Conservation (phyloP, 208 protist species). For the Leishmania turanica region DNA sequence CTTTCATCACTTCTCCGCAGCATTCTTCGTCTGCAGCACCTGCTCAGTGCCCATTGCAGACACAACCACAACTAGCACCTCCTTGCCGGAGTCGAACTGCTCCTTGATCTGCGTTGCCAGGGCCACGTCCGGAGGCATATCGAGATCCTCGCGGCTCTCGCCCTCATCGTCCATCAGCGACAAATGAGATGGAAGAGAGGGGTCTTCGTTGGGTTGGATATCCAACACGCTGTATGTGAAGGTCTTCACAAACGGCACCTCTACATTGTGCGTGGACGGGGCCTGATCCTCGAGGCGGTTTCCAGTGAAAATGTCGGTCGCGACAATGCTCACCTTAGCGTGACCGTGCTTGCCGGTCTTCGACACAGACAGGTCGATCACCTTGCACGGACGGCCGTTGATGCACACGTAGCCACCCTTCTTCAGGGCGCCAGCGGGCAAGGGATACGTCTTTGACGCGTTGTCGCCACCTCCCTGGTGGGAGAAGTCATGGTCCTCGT, state of each 20-base stretch:
- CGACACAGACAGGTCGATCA: slow-evolving; percentile 98
- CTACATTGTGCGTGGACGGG: slow-evolving; percentile 97
- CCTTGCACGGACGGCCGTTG: slow-evolving; percentile 95
- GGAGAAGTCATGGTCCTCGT: slow-evolving; percentile 78
- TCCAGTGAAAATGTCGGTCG: slow-evolving; percentile 98
- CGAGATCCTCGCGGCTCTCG: slow-evolving; percentile 95
- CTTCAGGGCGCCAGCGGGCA: slow-evolving; percentile 88
- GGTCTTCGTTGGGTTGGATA: slow-evolving; percentile 92
- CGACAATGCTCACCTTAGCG: slow-evolving; percentile 98
- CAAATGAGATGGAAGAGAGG: slow-evolving; percentile 67
- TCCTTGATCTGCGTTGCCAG: slow-evolving; percentile 91
- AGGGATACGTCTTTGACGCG: slow-evolving; percentile 86
- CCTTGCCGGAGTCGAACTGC: slow-evolving; percentile 93
- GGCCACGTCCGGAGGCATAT: slow-evolving; percentile 92
- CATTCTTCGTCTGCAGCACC: slow-evolving; percentile 94
- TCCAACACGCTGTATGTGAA: slow-evolving; percentile 95
- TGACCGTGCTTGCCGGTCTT: slow-evolving; percentile 99
- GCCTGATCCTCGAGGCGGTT: slow-evolving; percentile 98
- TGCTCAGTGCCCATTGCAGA: slow-evolving; percentile 96
- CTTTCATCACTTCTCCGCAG: slow-evolving; percentile 59
- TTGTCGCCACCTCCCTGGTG: slow-evolving; percentile 64
- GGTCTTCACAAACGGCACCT: slow-evolving; percentile 95
- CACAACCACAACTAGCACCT: slow-evolving; percentile 94
- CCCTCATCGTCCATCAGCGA: slow-evolving; percentile 94
- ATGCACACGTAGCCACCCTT: slow-evolving; percentile 92